Percentiles rank a stretch among this genome's conserved stretches.
phyloP scores from a whole-genome alignment of 345 rosid species.

The Rhizophora mangle region DNA sequence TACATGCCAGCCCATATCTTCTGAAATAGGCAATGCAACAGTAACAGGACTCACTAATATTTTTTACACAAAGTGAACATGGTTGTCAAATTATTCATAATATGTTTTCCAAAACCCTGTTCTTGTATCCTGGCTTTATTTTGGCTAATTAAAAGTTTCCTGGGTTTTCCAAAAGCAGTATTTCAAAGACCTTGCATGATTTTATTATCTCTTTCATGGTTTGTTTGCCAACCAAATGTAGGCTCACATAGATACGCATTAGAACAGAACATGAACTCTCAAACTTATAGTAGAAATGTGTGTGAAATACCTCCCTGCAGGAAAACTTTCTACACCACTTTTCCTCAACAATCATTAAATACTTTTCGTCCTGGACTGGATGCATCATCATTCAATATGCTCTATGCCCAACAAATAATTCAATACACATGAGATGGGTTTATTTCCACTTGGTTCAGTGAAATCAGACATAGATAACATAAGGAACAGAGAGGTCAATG shows the following conservation, averaged over 20 bases:
- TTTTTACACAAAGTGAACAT: neutral
- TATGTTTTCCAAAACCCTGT: constrained; percentile 1
- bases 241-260: neutral
- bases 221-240: neutral
- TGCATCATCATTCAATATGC: too few species aligned
- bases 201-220: neutral
- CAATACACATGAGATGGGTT: too few species aligned
- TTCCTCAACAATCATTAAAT: too few species aligned
- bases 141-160: neutral
- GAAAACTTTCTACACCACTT: too few species aligned
- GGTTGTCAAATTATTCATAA: neutral
- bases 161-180: neutral
- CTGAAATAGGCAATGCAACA: neutral
- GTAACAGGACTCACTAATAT: neutral
- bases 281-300: too few species aligned
- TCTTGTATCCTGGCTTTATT: neutral
- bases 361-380: too few species aligned
- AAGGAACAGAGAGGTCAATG: too few species aligned
- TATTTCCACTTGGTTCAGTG: too few species aligned
- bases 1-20: neutral
- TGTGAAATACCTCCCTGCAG: too few species aligned
- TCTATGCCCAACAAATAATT: too few species aligned
- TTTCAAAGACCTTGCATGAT: neutral
- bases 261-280: neutral
- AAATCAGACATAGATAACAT: too few species aligned